Conservation (phyloP, 2,329 filamentous ascomycete genomes). For the Microsporum audouinii region DNA sequence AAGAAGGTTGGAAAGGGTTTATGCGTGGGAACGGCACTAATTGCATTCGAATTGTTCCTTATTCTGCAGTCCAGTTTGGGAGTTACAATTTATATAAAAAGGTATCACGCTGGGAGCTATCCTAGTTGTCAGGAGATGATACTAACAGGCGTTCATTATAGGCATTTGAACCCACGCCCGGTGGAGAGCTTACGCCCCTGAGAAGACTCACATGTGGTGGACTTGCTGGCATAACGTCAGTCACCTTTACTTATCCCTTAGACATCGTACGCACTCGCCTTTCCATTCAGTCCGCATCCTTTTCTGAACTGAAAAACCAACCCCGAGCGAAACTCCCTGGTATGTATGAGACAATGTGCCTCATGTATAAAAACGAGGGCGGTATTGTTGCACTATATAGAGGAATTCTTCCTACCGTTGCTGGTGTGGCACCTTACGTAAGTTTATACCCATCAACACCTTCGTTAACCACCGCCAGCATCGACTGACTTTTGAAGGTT, state of each 20-base stretch:
- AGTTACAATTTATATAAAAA: conserved; percentile 96
- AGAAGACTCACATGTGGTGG: conserved; percentile 81
- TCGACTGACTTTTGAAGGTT: conserved; percentile 44
- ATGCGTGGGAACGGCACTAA: conserved; percentile 98
- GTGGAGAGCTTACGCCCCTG: conserved; percentile 60
- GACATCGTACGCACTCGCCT: conserved; percentile 93
- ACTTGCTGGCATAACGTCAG: conserved; percentile 85
- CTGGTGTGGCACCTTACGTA: conserved; percentile 90
- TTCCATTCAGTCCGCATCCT: conserved; percentile 95
- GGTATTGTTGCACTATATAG: conserved; percentile 79
- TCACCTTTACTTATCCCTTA: conserved; percentile 87
- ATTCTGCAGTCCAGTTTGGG: conserved; percentile 95
- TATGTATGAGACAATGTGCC: conserved; percentile 73
- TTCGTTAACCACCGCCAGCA: background rate
- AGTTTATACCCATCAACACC: conserved; percentile 17
- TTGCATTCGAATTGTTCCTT: conserved; percentile 94
- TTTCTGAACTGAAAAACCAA: conserved; percentile 58
- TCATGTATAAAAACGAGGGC: conserved; percentile 87
- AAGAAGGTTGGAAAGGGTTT: conserved; percentile 94
- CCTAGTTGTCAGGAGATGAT: background rate
- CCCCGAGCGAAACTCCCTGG: conserved; percentile 57
- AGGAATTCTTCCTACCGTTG: conserved; percentile 85
- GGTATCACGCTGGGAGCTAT: conserved; percentile 39
- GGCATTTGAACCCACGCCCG: conserved; percentile 52
- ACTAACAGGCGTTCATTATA: background rate